Conservation (phyloP, 2,329 filamentous ascomycete species). For the Colletotrichum echinochloae region DNA sequence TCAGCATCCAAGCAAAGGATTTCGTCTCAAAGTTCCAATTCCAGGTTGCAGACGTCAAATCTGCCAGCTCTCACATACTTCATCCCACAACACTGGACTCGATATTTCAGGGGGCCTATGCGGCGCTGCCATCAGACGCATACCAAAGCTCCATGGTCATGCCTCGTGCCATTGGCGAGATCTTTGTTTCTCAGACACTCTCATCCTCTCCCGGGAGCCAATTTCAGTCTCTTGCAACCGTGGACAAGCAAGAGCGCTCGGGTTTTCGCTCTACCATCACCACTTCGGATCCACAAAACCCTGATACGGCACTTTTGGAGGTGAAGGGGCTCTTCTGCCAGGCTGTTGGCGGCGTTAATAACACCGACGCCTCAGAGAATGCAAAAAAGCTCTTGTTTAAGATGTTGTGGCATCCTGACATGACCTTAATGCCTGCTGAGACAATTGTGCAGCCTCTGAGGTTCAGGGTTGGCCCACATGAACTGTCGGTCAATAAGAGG, state of each 20-base stretch:
- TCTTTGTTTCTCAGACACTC: slow-evolving; percentile 51
- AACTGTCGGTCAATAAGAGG: slow-evolving; percentile 20
- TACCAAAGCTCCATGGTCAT: slow-evolving; percentile 27
- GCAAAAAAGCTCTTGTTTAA: slow-evolving; percentile 23
- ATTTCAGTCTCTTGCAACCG: slow-evolving; percentile 9
- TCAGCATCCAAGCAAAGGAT: slow-evolving; percentile 45
- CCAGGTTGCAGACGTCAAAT: slow-evolving; percentile 58
- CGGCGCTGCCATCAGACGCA: neutral
- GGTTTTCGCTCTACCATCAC: slow-evolving; percentile 9
- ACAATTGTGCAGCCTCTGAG: slow-evolving; percentile 4
- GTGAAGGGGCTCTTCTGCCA: slow-evolving; percentile 30
- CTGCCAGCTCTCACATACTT: slow-evolving; percentile 58
- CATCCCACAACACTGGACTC: slow-evolving; percentile 33
- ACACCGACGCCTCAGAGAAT: neutral
- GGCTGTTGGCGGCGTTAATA: neutral
- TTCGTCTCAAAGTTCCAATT: slow-evolving; percentile 59
- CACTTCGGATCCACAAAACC: neutral
- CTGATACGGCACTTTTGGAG: neutral
- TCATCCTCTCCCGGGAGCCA: neutral
- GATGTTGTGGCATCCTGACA: slow-evolving; percentile 32
- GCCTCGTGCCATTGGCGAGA: slow-evolving; percentile 38
- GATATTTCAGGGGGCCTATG: slow-evolving; percentile 24
- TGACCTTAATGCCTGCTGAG: slow-evolving; percentile 17
- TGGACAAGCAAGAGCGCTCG: neutral
- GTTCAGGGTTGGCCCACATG: neutral